A percentile compares a stretch with the other conserved stretches of the same genome.
phyloP scores from a whole-genome alignment of 2,329 filamentous ascomycete genomes.

The Thelonectria rubi region DNA sequence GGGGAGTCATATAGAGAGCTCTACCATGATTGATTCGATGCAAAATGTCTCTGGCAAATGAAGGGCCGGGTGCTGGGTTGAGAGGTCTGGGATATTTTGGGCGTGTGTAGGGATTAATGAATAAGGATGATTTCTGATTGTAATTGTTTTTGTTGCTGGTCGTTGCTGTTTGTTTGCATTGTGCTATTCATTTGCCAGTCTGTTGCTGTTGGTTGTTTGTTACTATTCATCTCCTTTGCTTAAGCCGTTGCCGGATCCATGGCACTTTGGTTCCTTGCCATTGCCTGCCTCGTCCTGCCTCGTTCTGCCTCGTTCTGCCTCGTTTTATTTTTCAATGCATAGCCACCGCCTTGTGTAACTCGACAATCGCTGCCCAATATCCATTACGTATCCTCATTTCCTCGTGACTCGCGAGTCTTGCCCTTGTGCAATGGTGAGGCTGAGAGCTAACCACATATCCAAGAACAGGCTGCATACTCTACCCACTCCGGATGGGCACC shows the following conservation, averaged over 20 bases:
- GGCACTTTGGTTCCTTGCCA: too few species aligned
- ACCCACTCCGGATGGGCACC: neutral
- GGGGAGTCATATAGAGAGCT: constrained; percentile 2
- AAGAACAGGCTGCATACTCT: neutral
- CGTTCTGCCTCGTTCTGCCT: too few species aligned
- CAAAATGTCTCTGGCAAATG: neutral
- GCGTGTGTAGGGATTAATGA: constrained; percentile 14
- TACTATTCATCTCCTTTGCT: too few species aligned
- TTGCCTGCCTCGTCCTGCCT: too few species aligned
- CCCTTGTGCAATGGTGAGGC: neutral
- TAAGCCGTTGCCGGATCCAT: too few species aligned
- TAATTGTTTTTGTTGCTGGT: neutral
- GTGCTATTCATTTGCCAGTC: too few species aligned
- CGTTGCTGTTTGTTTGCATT: neutral
- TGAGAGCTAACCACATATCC: neutral
- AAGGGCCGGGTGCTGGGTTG: neutral
- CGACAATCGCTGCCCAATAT: too few species aligned
- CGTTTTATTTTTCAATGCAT: too few species aligned
- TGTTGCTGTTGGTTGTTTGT: too few species aligned
- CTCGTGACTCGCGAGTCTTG: neutral
- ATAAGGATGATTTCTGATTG: constrained; percentile 1
- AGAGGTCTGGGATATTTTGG: constrained; percentile 5
- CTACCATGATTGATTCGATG: neutral
- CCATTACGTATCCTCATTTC: neutral
- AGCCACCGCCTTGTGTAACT: too few species aligned